A percentile compares a stretch with the other conserved stretches of the same genome.
phyloP scores from a whole-genome alignment of 2,329 filamentous ascomycete species.

The Davidsoniella eucalypti region DNA sequence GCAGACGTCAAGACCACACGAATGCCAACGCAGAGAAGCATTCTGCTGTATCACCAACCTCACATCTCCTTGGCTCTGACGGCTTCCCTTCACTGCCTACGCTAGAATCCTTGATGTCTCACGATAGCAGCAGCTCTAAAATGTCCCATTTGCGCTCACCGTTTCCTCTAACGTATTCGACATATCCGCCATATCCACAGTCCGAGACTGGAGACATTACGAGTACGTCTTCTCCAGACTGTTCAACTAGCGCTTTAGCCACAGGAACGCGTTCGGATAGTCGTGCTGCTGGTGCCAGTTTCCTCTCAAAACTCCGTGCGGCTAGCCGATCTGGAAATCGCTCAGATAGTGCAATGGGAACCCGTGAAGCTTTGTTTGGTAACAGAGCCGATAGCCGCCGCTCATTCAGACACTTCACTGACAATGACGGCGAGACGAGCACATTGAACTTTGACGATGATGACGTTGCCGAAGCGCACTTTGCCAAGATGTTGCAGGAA shows the following conservation, averaged over 20 bases:
- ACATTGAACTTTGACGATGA: constrained; percentile 1
- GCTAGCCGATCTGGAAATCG: background rate
- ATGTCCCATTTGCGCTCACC: background rate
- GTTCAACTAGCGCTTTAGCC: background rate
- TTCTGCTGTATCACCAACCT: too few relatives aligned
- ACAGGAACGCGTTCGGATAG: background rate
- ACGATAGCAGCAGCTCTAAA: too few relatives aligned
- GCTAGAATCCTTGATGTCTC: background rate
- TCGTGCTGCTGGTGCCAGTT: background rate
- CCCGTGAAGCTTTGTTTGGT: background rate
- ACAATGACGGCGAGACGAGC: constrained; percentile 1
- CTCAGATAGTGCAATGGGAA: background rate
- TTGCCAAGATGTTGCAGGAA: constrained; percentile 3
- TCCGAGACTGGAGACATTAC: background rate
- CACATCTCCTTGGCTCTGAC: too few relatives aligned
- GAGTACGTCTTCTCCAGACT: background rate
- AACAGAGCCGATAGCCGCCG: background rate
- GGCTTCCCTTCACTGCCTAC: background rate
- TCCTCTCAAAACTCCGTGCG: background rate
- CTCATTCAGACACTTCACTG: background rate
- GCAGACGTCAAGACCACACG: constrained; percentile 1
- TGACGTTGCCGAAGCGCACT: constrained; percentile 4
- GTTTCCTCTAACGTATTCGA: background rate
- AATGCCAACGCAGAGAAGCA: background rate
- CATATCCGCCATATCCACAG: background rate